phyloP scores from a whole-genome alignment of 2,329 filamentous ascomycete genomes.

The Alternaria postmessia region DNA sequence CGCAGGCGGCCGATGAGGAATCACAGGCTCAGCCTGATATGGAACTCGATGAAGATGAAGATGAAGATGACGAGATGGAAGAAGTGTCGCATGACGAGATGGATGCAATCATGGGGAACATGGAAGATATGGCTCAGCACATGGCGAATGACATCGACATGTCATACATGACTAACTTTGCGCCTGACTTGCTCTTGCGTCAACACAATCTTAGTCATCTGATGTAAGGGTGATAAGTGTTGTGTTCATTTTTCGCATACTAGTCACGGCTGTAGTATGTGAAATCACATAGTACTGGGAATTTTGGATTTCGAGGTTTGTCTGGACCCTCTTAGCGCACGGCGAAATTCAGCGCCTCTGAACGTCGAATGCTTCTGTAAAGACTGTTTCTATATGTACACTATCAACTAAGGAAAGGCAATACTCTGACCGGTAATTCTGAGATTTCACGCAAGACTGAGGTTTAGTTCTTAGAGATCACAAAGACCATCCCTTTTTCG shows the following conservation, averaged over 20 bases:
- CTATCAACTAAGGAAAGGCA: neutral
- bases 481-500: neutral
- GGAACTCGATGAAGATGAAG: conserved; percentile 4
- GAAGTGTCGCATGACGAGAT: conserved; percentile 20
- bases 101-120: conserved; percentile 21
- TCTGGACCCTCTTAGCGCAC: neutral
- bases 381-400: neutral
- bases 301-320: too few species aligned
- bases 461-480: neutral
- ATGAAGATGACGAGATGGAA: conserved; percentile 24
- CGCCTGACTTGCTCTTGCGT: conserved; percentile 25
- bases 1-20: neutral
- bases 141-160: conserved; percentile 20
- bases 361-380: neutral
- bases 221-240: neutral
- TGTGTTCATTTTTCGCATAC: neutral
- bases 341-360: neutral
- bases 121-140: conserved; percentile 19
- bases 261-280: neutral
- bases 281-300: neutral
- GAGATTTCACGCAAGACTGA: neutral
- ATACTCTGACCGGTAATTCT: neutral
- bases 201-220: conserved; percentile 16
- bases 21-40: neutral
- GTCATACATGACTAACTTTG: conserved; percentile 31